Evolutionary conservation across 2,329 filamentous ascomycete genomes (phyloP), one percentile per base, ranked within the genome.

Genomic region (Cladophialophora yegresii): DNA sequence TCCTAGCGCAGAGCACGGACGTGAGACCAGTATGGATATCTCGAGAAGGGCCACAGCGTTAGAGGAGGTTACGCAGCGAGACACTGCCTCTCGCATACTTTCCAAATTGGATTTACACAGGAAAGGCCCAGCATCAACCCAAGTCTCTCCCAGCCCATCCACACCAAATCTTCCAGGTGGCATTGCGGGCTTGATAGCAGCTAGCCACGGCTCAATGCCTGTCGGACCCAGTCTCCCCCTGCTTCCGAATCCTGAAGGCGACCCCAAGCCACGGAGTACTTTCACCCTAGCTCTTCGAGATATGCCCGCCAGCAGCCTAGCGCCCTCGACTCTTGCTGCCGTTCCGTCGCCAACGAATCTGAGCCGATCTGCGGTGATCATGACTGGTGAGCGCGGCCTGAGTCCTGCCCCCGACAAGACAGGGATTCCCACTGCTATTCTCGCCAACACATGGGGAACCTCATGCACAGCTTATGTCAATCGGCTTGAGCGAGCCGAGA

Each of bases 371-470:
- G 93, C 93, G 23, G 89, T 97, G 26, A 83, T 91, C 28, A 86
- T 93, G 16, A 91, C 89, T 71, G 89, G 88, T 58, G 92, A 96
- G 73, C 85, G 89, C 65, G 86, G 87, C 1, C 81, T 92, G 62
- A 84, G 84, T 2, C 77, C 87, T 20, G 87, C 87, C n/a, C 78
- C 79, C 55, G 84, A 87, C 71, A 85, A 82, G 54, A 83, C 83
- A n/a, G 86, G 89, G 49, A 86, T 96, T 77, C 91, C 93, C 0
- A 90, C 90, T 56, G 92, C 91, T 13, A 87, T 97, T 66, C 86
- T 96, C 81, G 93, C 93, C 33, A 98, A 98, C 74, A 85, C 96
- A 62, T 98, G 93, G 93, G 93, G 93, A 56, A 96, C 88, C 72
- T 89, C 87, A 62, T 88, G 92, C 54, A 96, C 92, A 91, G 86